Evolutionary conservation across 345 rosid genomes (phyloP), one percentile per base, ranked within the genome.

Genomic region (Cardamine occulta): DNA sequence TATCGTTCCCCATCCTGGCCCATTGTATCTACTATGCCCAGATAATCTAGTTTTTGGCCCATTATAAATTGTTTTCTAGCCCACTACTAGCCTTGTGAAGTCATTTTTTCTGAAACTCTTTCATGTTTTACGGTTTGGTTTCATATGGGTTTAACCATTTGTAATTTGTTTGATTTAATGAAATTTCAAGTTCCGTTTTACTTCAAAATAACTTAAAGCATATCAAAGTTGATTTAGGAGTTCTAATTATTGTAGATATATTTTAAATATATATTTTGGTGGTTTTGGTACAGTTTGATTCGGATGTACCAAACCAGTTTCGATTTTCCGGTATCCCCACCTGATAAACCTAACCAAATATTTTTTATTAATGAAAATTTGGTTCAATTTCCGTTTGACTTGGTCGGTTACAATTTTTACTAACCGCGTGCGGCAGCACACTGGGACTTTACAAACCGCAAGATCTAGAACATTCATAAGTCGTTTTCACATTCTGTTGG

Each of bases 381-480:
- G 40, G 62, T 57, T 57, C 23, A 29, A 56, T 1, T 26, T 29
- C 21, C 5, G 13, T n/a, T 57, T 14, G 61, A 29, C 12, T 15
- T 15, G 3, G 24, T 29, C 4, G 21, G 23, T 29, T 31, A n/a
- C 44, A 1, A 26, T 12, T 53, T 53, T 17, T 18, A 9, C 53
- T 17, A 3, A 2, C 9, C 32, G 19, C 14, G 19, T 32, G 24
- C 2, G 5, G 18, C 35, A 26, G 35, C 35, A 55, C 37, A 55
- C 1, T 48, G 53, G 23, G 35, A 28, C 35, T 28, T 59, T 59
- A 34, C 29, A 40, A 17, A 29, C 15, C 21, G 17, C 23, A 70
- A 21, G 59, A 34, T 52, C 70, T 1, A 44, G 59, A 34, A 74
- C 59, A 23, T 74, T 74, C 40, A 52, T 18, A 59, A 9, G 15